Conservation (phyloP, 495 filamentous ascomycete genomes). For the Astrocystis sublimbata region DNA sequence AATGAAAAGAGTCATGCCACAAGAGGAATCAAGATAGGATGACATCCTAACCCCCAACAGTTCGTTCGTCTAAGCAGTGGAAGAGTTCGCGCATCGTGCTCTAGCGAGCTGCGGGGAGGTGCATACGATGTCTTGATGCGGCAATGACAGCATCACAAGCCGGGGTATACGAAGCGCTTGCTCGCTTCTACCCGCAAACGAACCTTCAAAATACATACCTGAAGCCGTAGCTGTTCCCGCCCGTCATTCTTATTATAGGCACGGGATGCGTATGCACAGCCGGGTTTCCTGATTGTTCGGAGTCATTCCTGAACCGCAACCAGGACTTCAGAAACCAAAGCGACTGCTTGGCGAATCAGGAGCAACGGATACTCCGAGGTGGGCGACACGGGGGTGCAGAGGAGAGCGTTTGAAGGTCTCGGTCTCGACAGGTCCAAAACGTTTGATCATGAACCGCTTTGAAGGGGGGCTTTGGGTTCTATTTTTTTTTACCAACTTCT, state of each 20-base stretch:
- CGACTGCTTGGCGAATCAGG: not conserved
- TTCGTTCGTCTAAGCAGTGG: not conserved
- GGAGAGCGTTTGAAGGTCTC: not conserved
- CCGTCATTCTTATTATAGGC: not conserved
- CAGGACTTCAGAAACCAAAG: not conserved
- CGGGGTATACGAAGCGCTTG: not conserved
- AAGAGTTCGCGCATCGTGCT: not conserved
- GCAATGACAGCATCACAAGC: constrained; percentile 1
- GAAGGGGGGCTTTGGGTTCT: too few species aligned
- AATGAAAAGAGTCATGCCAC: not conserved
- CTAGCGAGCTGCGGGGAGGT: constrained; percentile 9
- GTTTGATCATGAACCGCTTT: not conserved
- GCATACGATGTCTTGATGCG: constrained; percentile 2
- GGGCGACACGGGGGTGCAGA: not conserved
- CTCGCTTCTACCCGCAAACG: not conserved
- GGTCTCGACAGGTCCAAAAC: not conserved
- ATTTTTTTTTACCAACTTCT: not conserved
- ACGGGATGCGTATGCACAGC: not conserved
- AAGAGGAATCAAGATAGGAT: not conserved
- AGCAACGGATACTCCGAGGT: not conserved
- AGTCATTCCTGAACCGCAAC: not conserved
- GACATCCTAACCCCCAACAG: not conserved
- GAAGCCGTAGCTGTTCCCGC: not conserved
- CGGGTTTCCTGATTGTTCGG: not conserved
- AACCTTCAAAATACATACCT: not conserved